Evolutionary conservation across 1,139 yeast species (phyloP), one percentile per base, ranked within the genome.

Genomic region (Blastobotrys malaysiensis): DNA sequence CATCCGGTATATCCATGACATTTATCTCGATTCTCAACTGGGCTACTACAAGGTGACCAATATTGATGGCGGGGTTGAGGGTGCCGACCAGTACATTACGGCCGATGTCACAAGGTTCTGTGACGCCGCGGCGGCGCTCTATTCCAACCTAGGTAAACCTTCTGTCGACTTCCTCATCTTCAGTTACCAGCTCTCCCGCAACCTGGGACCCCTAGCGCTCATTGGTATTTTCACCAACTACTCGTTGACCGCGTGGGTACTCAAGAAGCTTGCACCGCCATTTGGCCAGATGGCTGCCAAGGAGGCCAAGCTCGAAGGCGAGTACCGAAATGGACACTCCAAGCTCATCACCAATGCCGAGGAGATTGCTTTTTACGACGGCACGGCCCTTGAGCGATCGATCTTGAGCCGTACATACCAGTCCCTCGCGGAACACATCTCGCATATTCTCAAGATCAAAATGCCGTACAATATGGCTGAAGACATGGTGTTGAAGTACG

Each of bases 351-450:
- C 88, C 55, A 91, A 91, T 66, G 86, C 91, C 63, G 97, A 91
- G 72, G 97, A 91, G 69, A 89, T 91, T 65, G 96, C 97, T 0
- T 91, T 91, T 67, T 91, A 90, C 68, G 91, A 90, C 66, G 98
- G 98, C 27, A 85, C 95, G 0, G 75, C 78, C n/a, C 80, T 89
- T 59, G 97, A 91, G 70, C 85, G 86, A 66, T 66, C 74, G 5
- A 87, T 88, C 64, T 79, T 90, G 55, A 72, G 71, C 49, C 78
- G 77, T 49, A 79, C 88, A 9, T 90, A 86, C 67, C 68, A 73
- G 31, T 76, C 75, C 46, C 77, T 91, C 58, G 82, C 83, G 63
- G 77, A 79, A 57, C 81, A 78, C 55, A 70, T 77, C 55, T 65
- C 74, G 43, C 67, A 68, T 46, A 74, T 78, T 44, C 74, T 78